Conservation (phyloP, 768 basidiomycete species). For the Mycena maculata region DNA sequence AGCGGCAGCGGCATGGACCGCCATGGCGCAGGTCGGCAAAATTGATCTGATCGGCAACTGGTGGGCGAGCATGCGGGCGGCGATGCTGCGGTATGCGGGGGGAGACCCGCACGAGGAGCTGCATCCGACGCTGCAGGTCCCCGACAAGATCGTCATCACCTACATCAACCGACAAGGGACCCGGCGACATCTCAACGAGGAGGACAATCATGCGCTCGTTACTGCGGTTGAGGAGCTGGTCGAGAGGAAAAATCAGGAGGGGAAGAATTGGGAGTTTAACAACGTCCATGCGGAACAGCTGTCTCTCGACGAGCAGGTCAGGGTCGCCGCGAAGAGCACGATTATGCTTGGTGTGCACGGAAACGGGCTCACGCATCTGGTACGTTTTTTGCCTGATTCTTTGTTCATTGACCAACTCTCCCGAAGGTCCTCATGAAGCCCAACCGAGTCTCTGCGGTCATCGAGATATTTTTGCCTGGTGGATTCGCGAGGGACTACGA, state of each 20-base stretch:
- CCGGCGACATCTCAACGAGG: constrained; percentile 52
- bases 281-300: constrained; percentile 60
- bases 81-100: constrained; percentile 64
- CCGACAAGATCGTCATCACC: constrained; percentile 56
- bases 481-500: constrained; percentile 76
- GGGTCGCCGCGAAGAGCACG: constrained; percentile 64
- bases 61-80: constrained; percentile 67
- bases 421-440: constrained; percentile 63
- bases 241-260: constrained; percentile 44
- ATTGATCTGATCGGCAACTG: constrained; percentile 46
- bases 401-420: not conserved
- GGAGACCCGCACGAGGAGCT: constrained; percentile 37
- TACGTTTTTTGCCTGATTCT: not conserved
- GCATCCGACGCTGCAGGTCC: constrained; percentile 14
- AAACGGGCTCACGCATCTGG: constrained; percentile 69
- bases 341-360: constrained; percentile 66
- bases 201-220: constrained; percentile 58
- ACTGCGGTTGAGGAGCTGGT: constrained; percentile 53
- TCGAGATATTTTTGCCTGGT: constrained; percentile 70
- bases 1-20: constrained; percentile 58
- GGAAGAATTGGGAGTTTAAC: constrained; percentile 59
- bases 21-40: constrained; percentile 39
- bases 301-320: constrained; percentile 68
- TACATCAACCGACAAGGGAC: constrained; percentile 64
- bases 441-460: constrained; percentile 65